These are phyloP conservation scores for Malus hybrid DNA, from an alignment of 331 rosid species.

Conservation along the genomic window DNA sequence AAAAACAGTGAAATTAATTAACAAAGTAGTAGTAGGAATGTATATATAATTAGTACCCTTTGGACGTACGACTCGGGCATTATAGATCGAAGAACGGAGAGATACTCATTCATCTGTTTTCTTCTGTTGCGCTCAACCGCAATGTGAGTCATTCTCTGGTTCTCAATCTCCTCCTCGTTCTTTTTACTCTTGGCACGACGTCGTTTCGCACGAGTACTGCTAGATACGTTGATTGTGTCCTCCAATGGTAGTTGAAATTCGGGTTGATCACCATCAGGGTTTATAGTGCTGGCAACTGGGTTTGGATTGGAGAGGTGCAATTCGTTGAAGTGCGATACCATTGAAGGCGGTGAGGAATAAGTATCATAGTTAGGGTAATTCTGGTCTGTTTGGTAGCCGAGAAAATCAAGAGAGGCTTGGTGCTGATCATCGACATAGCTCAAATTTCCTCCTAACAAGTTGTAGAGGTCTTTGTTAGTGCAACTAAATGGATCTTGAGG, in stretches of 20 bases:
- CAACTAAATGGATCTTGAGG: too few relatives aligned
- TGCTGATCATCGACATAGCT: not conserved
- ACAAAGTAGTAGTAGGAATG: not conserved
- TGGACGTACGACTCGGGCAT: conserved; percentile 91
- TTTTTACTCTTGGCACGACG: conserved; percentile 57
- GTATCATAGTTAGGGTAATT: conserved; percentile 1
- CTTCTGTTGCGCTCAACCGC: conserved; percentile 92
- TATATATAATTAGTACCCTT: conserved; percentile 46
- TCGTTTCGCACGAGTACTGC: conserved; percentile 42
- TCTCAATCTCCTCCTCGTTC: conserved; percentile 88
- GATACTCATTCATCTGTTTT: conserved; percentile 92
- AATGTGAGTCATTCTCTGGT: conserved; percentile 97
- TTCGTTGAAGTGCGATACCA: conserved; percentile 33
- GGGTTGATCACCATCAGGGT: not conserved
- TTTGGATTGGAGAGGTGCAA: conserved; percentile 27
- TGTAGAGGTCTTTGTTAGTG: too few relatives aligned
- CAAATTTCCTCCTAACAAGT: too few relatives aligned
- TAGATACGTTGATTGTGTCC: not conserved
- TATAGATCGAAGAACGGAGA: conserved; percentile 72
- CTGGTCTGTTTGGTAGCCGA: conserved; percentile 45
- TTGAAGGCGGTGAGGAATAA: conserved; percentile 32
- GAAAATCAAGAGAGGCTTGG: conserved; percentile 29
- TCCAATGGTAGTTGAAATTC: conserved; percentile 2
- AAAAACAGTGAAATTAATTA: too few relatives aligned
- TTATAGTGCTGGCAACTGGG: conserved; percentile 18